Conservation (phyloP, 2,329 filamentous ascomycete genomes). For the Paraphoma sp. region DNA sequence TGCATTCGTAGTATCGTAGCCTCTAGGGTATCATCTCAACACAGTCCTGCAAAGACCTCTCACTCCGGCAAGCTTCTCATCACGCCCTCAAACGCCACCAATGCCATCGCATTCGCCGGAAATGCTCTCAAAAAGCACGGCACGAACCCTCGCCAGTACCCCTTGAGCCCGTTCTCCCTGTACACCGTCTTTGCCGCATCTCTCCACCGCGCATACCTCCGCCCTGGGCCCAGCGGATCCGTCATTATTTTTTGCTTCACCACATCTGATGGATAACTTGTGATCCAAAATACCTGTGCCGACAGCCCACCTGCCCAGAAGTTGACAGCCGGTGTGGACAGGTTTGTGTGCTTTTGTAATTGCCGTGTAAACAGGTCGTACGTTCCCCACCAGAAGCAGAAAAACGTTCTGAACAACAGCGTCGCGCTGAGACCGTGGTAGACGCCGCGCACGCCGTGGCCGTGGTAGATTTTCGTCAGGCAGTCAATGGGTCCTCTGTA, state of each 20-base stretch:
- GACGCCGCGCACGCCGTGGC: constrained; percentile 78
- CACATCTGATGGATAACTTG: constrained; percentile 89
- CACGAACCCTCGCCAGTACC: constrained; percentile 90
- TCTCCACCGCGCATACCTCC: constrained; percentile 76
- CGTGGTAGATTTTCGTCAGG: constrained; percentile 62
- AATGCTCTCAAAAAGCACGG: constrained; percentile 95
- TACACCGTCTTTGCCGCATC: constrained; percentile 81
- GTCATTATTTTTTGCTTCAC: constrained; percentile 99
- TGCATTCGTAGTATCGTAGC: background rate
- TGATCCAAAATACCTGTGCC: constrained; percentile 94
- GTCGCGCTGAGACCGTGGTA: constrained; percentile 89
- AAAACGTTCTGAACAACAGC: constrained; percentile 86
- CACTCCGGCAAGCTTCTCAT: constrained; percentile 65
- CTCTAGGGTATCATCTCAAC: background rate
- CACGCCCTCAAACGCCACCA: constrained; percentile 91
- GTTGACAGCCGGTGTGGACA: constrained; percentile 83
- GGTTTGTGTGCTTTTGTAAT: constrained; percentile 69
- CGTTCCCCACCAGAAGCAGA: constrained; percentile 98
- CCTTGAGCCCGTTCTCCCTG: constrained; percentile 74
- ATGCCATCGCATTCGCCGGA: constrained; percentile 91
- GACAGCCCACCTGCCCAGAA: constrained; percentile 97
- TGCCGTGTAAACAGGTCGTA: constrained; percentile 83
- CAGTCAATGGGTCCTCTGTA: constrained; percentile 92
- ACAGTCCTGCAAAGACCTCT: background rate
- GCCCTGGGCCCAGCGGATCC: constrained; percentile 73